Evolutionary conservation across 345 rosid genomes (phyloP), one percentile per base, ranked within the genome.

Genomic region (Salix udensis): DNA sequence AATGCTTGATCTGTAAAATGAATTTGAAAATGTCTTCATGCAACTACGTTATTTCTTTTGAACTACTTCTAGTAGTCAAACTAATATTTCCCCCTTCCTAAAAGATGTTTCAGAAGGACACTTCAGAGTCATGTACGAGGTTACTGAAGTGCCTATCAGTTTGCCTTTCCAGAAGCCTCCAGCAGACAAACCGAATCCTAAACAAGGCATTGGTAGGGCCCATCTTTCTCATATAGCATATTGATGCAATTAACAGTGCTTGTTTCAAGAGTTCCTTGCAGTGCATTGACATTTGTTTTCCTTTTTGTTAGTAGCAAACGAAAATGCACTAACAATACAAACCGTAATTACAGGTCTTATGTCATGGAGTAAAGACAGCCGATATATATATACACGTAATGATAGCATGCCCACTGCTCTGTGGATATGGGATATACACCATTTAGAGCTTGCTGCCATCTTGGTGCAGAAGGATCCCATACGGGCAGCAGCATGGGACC

Each of bases 301-400:
- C 62, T 19, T 4, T 24, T 37, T 42, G 23, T 18, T 65, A 40
- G 37, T 4, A 15, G n/a, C 36, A 60, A n/a, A 8, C 42, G 34
- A 39, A 19, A 36, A 5, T 65, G 19, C 21, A 55, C 39, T 34
- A 66, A 44, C 31, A 73, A 75, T n/a, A 31, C 61, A 62, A 69
- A 74, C 42, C 61, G 74, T 46, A 50, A 55, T 73, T 60, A 23
- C 87, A 96, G 99, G 98, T 74, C 90, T 93, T 73, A 73, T 93
- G 82, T 92, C 98, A 14, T 96, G 99, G 99, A 96, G 98, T 91
- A 89, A 78, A 42, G 98, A 93, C 74, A 91, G 97, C 86, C 94
- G 81, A 64, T 96, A 88, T 77, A 86, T 92, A 44, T 93, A 91
- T 77, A 93, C 98, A 68, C 90, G 97, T 9, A 96, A 90, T 48